Base-by-base conservation (phyloP, 768 basidiomycete genomes). In the Serendipita sp. region DNA sequence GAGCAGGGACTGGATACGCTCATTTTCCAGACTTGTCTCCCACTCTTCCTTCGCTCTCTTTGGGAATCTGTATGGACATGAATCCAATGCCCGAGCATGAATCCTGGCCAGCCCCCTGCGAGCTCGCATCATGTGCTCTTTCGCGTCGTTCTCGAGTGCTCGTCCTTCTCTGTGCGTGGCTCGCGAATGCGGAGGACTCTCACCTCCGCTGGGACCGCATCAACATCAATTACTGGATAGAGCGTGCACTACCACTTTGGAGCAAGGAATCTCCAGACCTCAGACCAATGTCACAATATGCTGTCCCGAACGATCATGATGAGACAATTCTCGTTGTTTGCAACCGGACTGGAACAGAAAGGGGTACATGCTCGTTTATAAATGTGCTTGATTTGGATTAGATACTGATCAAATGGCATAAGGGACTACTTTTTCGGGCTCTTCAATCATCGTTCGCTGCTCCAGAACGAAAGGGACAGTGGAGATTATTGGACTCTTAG, bases 51-150 rank as follows among this genome's bases (percentile, higher is more conserved):
- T 79, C 77, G 0, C 70, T 85, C 9, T 80, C 78, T 3, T 69
- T 95, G 1, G 93, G 79, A 16, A 95, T 94, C n/a, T 94, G 92
- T 70, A 95, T 90, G 81, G 93, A 88, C 69, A 74, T 91, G 31
- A 90, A 89, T 68, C 76, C 79, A 0, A 72, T 75, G 14, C 76
- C 75, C 0, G 74, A 74, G 0, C 69, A 71, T 17, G 56, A 20
- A 31, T 22, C 22, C 22, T 64, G 2, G 65, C 70, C 0, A 85
- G 83, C 87, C 3, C 90, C 91, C 2, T 95, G 85, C 69, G 92
- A 96, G 68, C 70, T 95, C 1, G 88, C 90, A 0, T 79, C 78
- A 20, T 82, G 83, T 68, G 84, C 81, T 64, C 62, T 78, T 1
- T 65, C 72, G 30, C 75, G 81, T 56, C 71, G 79, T 0, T 79